Conservation (phyloP, 2,329 filamentous ascomycete genomes). For the Emergomyces pasteurianus region DNA sequence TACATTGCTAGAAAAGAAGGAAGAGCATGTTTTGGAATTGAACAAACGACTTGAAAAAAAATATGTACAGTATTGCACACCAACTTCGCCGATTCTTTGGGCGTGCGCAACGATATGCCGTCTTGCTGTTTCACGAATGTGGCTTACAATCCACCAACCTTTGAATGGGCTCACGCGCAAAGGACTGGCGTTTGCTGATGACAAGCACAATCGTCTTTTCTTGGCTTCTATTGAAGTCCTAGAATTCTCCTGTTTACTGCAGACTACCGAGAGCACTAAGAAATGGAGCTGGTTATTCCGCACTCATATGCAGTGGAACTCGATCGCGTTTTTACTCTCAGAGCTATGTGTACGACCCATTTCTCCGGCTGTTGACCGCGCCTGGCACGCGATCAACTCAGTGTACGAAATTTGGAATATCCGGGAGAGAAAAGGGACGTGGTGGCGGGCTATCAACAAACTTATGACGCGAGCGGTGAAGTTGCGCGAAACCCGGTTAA, state of each 20-base stretch:
- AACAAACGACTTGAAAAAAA: constrained; percentile 44
- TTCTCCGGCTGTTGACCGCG: constrained; percentile 47
- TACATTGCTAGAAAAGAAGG: constrained; percentile 24
- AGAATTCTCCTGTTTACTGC: constrained; percentile 56
- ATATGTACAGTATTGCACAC: constrained; percentile 43
- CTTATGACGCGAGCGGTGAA: constrained; percentile 48
- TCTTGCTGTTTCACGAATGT: constrained; percentile 66
- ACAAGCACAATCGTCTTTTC: constrained; percentile 57
- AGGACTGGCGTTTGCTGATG: constrained; percentile 45
- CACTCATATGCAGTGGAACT: constrained; percentile 55
- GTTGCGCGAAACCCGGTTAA: constrained; percentile 39
- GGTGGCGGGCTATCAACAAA: constrained; percentile 53
- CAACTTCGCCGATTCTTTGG: constrained; percentile 49
- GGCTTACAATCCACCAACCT: constrained; percentile 64
- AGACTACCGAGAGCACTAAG: constrained; percentile 48
- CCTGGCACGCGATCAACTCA: constrained; percentile 46
- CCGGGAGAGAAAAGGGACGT: constrained; percentile 40
- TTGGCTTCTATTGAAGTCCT: constrained; percentile 62
- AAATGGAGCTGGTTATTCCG: constrained; percentile 56
- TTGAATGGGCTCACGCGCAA: constrained; percentile 48
- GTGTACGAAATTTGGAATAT: constrained; percentile 29
- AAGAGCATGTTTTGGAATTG: constrained; percentile 39
- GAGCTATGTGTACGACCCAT: constrained; percentile 47
- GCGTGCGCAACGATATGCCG: constrained; percentile 55
- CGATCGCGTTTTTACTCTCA: constrained; percentile 48